A percentile compares a stretch with the other conserved stretches of the same genome.
phyloP scores from a whole-genome alignment of 176 grass and related monocot species.

The Lolium multiflorum region DNA sequence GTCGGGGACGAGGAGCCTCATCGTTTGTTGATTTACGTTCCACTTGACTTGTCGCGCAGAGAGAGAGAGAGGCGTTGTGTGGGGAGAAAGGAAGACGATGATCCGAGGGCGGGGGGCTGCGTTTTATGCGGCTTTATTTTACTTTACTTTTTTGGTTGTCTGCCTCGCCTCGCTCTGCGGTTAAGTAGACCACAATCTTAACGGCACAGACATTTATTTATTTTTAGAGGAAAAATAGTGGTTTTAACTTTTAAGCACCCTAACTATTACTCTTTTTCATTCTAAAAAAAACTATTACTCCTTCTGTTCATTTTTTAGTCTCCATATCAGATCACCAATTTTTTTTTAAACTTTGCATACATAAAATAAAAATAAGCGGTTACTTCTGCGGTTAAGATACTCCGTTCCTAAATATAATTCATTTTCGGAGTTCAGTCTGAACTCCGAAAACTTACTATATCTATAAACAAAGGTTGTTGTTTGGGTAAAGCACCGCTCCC shows the following conservation, averaged over 20 bases:
- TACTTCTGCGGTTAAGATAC: too few relatives aligned
- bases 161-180: not conserved
- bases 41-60: constrained; percentile 4
- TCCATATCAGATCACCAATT: too few relatives aligned
- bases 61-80: not conserved
- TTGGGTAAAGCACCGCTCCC: too few relatives aligned
- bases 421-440: too few relatives aligned
- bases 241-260: not conserved
- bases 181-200: constrained; percentile 13
- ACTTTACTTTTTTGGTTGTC: not conserved
- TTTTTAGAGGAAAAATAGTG: not conserved
- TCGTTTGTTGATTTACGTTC: not conserved
- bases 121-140: constrained; percentile 46
- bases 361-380: too few relatives aligned
- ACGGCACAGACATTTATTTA: not conserved
- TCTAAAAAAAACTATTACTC: not conserved
- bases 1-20: constrained; percentile 60
- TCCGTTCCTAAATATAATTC: too few relatives aligned
- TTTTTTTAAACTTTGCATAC: too few relatives aligned
- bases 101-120: constrained; percentile 43
- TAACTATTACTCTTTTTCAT: not conserved
- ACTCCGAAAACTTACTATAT: too few relatives aligned
- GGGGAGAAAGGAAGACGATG: too few relatives aligned
- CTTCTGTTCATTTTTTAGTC: too few relatives aligned
- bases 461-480: too few relatives aligned